phyloP scores from a whole-genome alignment of 2,329 filamentous ascomycete species.

The Hymenoscyphus linearis region DNA sequence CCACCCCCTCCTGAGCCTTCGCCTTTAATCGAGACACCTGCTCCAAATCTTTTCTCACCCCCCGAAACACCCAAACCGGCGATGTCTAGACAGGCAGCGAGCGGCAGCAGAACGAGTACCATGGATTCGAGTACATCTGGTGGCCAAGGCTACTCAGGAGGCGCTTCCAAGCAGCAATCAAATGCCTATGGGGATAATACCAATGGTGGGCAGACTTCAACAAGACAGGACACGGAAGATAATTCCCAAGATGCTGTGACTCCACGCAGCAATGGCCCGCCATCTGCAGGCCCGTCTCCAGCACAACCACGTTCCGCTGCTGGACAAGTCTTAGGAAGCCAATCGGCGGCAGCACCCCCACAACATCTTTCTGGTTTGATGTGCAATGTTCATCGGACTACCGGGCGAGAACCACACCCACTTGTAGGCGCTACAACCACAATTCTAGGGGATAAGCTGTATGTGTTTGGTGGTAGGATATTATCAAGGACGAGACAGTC shows the following conservation, averaged over 20 bases:
- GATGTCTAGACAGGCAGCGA: constrained; percentile 25
- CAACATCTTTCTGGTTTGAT: constrained; percentile 60
- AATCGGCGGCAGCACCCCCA: constrained; percentile 41
- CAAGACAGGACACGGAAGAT: constrained; percentile 42
- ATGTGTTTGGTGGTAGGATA: constrained; percentile 89
- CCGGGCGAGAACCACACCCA: constrained; percentile 83
- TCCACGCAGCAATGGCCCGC: constrained; percentile 47
- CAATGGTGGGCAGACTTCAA: constrained; percentile 40
- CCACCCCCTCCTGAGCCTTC: constrained; percentile 28
- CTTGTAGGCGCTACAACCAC: constrained; percentile 94
- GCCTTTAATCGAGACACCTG: constrained; percentile 12
- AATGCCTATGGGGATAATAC: constrained; percentile 22
- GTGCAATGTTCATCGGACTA: constrained; percentile 77
- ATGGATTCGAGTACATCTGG: constrained; percentile 30
- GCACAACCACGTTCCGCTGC: constrained; percentile 40
- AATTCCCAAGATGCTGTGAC: constrained; percentile 45
- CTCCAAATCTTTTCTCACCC: constrained; percentile 17
- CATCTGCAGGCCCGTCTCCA: constrained; percentile 54
- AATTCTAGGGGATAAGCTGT: constrained; percentile 89
- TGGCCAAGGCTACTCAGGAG: constrained; percentile 19
- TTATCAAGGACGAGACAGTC: constrained; percentile 75
- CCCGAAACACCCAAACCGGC: constrained; percentile 24
- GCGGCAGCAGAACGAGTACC: constrained; percentile 29
- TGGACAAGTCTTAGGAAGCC: constrained; percentile 36
- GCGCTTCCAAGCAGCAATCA: constrained; percentile 20